A percentile compares a stretch with the other conserved stretches of the same genome.
phyloP scores from a whole-genome alignment of 768 basidiomycete genomes.

The Sistotremastrum niveocremeum region DNA sequence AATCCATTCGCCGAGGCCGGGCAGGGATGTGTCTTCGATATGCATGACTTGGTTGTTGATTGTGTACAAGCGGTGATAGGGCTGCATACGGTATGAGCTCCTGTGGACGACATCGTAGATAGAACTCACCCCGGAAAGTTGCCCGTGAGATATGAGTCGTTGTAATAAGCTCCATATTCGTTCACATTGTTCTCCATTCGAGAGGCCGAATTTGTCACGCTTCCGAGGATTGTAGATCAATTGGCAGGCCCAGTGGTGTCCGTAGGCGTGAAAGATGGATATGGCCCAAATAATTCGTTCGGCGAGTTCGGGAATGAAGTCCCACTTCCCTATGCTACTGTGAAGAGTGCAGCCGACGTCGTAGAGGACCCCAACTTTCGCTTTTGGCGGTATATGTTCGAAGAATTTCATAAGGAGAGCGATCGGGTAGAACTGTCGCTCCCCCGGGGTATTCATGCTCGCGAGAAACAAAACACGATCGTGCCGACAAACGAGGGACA shows the following conservation, averaged over 20 bases:
- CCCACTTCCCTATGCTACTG: constrained; percentile 13
- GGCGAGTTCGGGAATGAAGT: constrained; percentile 3
- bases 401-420: constrained; percentile 20
- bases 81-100: constrained; percentile 6
- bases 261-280: constrained; percentile 26
- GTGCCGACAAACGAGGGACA: constrained; percentile 26
- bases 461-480: constrained; percentile 22
- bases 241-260: constrained; percentile 25
- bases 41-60: constrained; percentile 16
- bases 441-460: constrained; percentile 27
- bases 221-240: constrained; percentile 21
- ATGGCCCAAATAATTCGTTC: constrained; percentile 17
- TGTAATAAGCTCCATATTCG: constrained; percentile 19
- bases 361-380: constrained; percentile 17
- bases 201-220: constrained; percentile 16
- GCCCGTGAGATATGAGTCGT: constrained; percentile 21
- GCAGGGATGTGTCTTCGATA: constrained; percentile 6
- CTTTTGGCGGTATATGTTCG: constrained; percentile 14
- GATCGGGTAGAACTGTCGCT: constrained; percentile 25
- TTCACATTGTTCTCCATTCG: constrained; percentile 24
- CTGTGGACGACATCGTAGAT: background rate
- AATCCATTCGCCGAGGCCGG: constrained; percentile 10
- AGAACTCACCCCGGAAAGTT: constrained; percentile 21
- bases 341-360: constrained; percentile 24
- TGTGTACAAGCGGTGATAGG: constrained; percentile 14